Conservation (phyloP, 73 alveolate species). For the Paramecium bursaria region DNA sequence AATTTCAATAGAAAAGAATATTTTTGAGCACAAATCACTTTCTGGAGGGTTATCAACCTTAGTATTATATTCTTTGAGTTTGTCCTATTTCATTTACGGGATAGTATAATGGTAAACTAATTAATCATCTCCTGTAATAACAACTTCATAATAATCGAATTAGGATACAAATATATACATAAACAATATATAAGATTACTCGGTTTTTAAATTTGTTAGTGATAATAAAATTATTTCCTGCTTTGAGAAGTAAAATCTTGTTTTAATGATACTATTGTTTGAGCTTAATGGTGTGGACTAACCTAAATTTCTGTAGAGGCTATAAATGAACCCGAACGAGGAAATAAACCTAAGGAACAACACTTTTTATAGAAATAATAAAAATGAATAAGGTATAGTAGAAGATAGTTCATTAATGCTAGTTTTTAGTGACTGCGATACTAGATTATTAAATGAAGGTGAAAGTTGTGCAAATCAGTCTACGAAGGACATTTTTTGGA, state of each 20-base stretch:
- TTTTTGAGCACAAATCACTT: not conserved
- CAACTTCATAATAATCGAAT: not conserved
- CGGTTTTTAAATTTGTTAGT: not conserved
- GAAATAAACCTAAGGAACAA: no score
- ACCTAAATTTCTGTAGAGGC: no score
- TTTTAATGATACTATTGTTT: not conserved
- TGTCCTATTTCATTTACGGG: slow-evolving; percentile 4
- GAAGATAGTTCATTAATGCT: no score
- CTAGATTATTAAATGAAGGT: no score
- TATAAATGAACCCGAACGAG: no score
- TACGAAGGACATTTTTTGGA: no score
- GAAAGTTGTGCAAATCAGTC: no score
- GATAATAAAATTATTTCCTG: no score
- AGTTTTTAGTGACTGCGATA: no score
- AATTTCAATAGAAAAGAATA: not conserved
- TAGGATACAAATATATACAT: not conserved
- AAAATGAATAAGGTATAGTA: no score
- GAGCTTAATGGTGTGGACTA: not conserved
- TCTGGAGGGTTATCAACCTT: slow-evolving; percentile 29
- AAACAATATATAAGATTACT: not conserved
- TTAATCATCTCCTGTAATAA: slow-evolving; percentile 14
- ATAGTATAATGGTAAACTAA: slow-evolving; percentile 33
- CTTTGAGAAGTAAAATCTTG: slow-evolving; percentile 1
- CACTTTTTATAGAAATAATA: no score
- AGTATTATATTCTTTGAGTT: slow-evolving; percentile 3